phyloP scores from a whole-genome alignment of 352 stramenopile genomes.

The Globisporangium paroecandrum region DNA sequence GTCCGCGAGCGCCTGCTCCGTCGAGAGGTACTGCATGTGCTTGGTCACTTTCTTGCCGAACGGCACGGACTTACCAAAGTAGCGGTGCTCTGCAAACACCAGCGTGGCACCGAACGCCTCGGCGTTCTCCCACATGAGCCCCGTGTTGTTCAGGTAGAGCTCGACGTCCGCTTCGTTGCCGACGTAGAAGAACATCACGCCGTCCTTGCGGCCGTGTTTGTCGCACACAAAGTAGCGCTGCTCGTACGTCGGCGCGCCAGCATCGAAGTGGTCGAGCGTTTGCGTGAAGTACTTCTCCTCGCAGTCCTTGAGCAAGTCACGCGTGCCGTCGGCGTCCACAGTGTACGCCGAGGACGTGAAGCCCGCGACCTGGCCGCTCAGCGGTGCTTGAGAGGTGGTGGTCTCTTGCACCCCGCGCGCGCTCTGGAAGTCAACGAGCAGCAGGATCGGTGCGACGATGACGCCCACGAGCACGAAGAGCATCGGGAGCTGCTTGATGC shows the following conservation, averaged over 20 bases:
- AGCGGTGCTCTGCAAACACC: constrained; percentile 97
- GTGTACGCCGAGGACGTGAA: constrained; percentile 17
- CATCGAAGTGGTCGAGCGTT: constrained; percentile 74
- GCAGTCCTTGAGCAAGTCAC: constrained; percentile 53
- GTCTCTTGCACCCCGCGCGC: background rate
- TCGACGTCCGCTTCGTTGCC: constrained; percentile 95
- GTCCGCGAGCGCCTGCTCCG: constrained; percentile 88
- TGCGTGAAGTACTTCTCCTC: constrained; percentile 73
- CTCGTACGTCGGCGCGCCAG: constrained; percentile 56
- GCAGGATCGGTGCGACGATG: constrained; percentile 28
- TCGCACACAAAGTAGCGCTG: constrained; percentile 90
- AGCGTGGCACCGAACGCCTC: constrained; percentile 86
- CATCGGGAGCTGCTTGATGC: constrained; percentile 24
- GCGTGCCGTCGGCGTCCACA: constrained; percentile 36
- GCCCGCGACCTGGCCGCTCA: background rate
- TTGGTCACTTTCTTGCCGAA: constrained; percentile 56
- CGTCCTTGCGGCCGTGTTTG: constrained; percentile 53
- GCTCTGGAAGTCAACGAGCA: constrained; percentile 27
- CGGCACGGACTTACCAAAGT: constrained; percentile 92
- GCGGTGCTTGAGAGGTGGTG: background rate
- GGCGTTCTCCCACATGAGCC: constrained; percentile 96
- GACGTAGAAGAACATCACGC: constrained; percentile 92
- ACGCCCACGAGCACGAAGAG: constrained; percentile 33
- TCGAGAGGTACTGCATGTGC: constrained; percentile 73
- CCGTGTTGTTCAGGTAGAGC: constrained; percentile 94